phyloP scores from a whole-genome alignment of 2,329 filamentous ascomycete genomes.

The Pleurostoma richardsiae region DNA sequence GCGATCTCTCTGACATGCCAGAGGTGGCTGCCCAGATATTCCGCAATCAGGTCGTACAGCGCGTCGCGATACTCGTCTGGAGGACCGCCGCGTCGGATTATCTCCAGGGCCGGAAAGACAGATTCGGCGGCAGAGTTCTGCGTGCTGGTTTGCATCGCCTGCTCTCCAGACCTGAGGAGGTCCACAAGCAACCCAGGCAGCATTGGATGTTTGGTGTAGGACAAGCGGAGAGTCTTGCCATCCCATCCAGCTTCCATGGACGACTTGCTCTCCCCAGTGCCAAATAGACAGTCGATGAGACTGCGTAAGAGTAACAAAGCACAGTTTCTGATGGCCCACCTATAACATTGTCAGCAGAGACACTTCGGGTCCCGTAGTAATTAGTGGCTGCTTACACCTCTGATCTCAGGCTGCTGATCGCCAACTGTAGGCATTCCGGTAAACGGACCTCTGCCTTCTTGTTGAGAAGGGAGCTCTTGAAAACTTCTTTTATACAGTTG shows the following conservation, averaged over 20 bases:
- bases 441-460: conserved; percentile 70
- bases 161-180: conserved; percentile 51
- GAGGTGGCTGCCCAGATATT: conserved; percentile 62
- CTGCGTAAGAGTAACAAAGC: conserved; percentile 84
- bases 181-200: conserved; percentile 59
- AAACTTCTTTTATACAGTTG: conserved; percentile 89
- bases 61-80: conserved; percentile 50
- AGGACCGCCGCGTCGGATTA: conserved; percentile 67
- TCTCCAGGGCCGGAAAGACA: conserved; percentile 79
- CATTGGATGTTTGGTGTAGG: conserved; percentile 64
- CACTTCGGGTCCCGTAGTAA: no score
- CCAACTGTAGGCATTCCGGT: conserved; percentile 70
- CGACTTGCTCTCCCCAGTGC: conserved; percentile 66
- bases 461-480: conserved; percentile 74
- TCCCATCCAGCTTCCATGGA: conserved; percentile 59
- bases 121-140: conserved; percentile 52
- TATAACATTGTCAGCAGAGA: no score
- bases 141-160: conserved; percentile 31
- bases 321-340: conserved; percentile 91
- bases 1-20: conserved; percentile 84
- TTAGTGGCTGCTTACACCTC: conserved; percentile 42
- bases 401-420: conserved; percentile 72
- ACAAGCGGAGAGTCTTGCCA: conserved; percentile 58
- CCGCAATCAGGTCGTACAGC: conserved; percentile 53
- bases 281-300: conserved; percentile 73